These are phyloP conservation scores for Tagetes erecta DNA, from an alignment of 129 eudicot genomes.

Conservation along the genomic window DNA sequence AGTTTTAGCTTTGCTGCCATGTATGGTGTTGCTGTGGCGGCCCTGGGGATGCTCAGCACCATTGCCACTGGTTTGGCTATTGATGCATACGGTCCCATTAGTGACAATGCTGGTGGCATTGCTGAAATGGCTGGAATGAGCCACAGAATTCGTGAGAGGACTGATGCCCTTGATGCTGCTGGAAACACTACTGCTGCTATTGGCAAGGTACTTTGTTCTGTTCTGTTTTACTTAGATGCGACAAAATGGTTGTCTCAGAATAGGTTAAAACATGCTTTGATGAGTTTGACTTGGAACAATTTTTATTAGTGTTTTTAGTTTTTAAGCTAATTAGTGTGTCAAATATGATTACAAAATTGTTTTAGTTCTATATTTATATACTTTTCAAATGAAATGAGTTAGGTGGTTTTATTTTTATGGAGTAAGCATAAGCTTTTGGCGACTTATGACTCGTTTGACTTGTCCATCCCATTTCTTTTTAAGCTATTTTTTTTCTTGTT, in stretches of 20 bases:
- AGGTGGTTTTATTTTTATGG: background rate
- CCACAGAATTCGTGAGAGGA: slow-evolving; percentile 78
- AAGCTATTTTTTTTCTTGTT: background rate
- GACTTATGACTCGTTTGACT: background rate
- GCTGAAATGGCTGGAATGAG: slow-evolving; percentile 98
- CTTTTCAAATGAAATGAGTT: background rate
- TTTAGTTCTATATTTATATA: background rate
- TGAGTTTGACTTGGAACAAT: background rate
- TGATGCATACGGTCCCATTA: slow-evolving; percentile 91
- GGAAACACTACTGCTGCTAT: slow-evolving; percentile 94
- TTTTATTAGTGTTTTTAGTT: background rate
- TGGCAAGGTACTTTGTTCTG: slow-evolving; percentile 55
- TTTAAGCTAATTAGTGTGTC: background rate
- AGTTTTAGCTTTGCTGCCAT: slow-evolving; percentile 81
- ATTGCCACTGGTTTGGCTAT: slow-evolving; percentile 91
- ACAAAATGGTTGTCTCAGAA: background rate
- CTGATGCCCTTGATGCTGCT: slow-evolving; percentile 92
- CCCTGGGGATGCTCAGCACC: slow-evolving; percentile 90
- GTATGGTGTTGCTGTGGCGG: slow-evolving; percentile 90
- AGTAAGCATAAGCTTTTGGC: background rate
- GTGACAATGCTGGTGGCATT: slow-evolving; percentile 91
- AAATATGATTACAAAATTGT: background rate
- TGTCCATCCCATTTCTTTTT: background rate
- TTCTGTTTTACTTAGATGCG: slow-evolving; percentile 17
- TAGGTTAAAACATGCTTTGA: background rate